phyloP scores from a whole-genome alignment of 2,329 filamentous ascomycete genomes.

The Reticulascus tulasneorum region DNA sequence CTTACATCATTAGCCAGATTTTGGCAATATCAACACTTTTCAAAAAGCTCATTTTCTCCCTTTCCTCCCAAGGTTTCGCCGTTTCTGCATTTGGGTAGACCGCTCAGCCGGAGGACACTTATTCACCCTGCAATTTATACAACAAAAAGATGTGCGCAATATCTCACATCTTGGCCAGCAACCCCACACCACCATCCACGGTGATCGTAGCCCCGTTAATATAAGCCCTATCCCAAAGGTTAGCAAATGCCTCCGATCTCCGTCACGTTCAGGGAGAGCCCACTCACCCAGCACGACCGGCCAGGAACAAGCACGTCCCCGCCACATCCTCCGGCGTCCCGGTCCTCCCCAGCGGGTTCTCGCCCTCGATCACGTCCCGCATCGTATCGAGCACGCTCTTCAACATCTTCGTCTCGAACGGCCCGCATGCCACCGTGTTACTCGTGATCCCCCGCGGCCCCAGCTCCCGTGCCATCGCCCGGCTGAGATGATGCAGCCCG shows the following conservation, averaged over 20 bases:
- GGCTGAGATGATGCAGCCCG: slow-evolving; percentile 58
- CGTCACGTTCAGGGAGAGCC: slow-evolving; percentile 23
- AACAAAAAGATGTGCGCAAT: background rate
- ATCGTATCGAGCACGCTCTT: slow-evolving; percentile 53
- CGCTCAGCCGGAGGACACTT: no score
- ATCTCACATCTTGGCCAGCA: slow-evolving; percentile 43
- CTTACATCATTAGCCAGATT: no score
- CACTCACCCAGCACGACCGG: slow-evolving; percentile 59
- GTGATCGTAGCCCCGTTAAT: slow-evolving; percentile 63
- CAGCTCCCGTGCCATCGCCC: slow-evolving; percentile 56
- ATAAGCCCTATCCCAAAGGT: slow-evolving; percentile 36
- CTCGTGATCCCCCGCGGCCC: slow-evolving; percentile 57
- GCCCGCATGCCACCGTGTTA: slow-evolving; percentile 69
- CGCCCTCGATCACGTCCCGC: slow-evolving; percentile 49
- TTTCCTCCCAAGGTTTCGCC: no score
- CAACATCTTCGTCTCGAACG: slow-evolving; percentile 69
- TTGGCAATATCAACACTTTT: no score
- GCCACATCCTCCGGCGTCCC: slow-evolving; percentile 66
- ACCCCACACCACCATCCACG: slow-evolving; percentile 54
- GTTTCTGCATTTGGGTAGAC: no score
- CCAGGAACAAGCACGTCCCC: slow-evolving; percentile 66
- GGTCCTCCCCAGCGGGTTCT: slow-evolving; percentile 63
- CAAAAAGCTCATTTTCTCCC: no score
- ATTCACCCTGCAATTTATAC: no score
- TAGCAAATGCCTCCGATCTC: slow-evolving; percentile 44